Base-by-base conservation (phyloP, 768 basidiomycete species). In the Lanmaoa rubissima region DNA sequence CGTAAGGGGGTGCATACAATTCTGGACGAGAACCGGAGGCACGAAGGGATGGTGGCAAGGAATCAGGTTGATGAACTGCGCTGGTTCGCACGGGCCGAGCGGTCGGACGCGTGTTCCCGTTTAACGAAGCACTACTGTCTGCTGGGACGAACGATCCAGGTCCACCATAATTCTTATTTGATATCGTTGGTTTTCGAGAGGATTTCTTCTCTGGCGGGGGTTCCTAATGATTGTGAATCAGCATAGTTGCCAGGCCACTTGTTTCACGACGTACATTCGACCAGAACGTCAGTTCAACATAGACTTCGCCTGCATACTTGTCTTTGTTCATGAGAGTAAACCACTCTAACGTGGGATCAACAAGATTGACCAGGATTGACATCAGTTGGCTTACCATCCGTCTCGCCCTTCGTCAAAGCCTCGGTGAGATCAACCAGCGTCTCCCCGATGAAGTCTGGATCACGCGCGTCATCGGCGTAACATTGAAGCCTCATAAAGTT, bases 391-490 rank as follows among this genome's bases (percentile, higher is more conserved):
- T 65, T 68, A 94, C 97, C 95, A 75, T 99, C 97, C 1, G 92
- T 94, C 74, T 98, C 95, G 43, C 97, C 97, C 74, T 90, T 94
- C 54, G 92, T 94, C 65, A 98, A 72, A 8, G 88, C 96, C 65
- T 92, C 90, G 4, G 87, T 89, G 39, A 98, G 80, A 73, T 96
- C 90, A 7, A 98, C 90, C 40, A 83, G 81, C 5, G 86, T 74
- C 72, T 99, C 97, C 45, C 97, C 97, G 66, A 99, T 95, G 61
- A 98, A 79, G 65, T 94, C 94, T 44, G 97, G 97, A 67, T 99
- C 97, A 53, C 91, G 85, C 48, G 90, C 79, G 69, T 98, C 97
- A 72, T 98, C 96, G 19, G 97, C 97, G 71, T 88, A 99, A 71
- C 94, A 94, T 35, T 88, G 84, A 44, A 99, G 66, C 63, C 80